Percentiles rank a stretch among this genome's conserved stretches.
Evolutionary conservation across 352 stramenopile genomes (phyloP).

Genomic region (Phytopythium kandeliae): DNA sequence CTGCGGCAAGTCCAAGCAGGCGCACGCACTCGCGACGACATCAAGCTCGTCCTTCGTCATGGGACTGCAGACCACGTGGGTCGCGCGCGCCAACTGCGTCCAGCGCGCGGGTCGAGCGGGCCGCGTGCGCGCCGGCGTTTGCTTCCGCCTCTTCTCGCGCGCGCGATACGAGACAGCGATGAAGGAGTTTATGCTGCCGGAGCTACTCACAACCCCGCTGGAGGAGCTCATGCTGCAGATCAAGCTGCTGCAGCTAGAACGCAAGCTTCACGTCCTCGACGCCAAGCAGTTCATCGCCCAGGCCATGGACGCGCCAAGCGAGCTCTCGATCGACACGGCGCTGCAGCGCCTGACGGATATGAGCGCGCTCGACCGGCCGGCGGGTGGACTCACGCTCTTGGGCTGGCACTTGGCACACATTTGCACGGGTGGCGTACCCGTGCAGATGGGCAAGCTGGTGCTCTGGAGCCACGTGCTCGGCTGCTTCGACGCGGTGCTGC

Average conservation of each 20-base stretch:
- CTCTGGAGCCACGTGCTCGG: slow-evolving; percentile 67
- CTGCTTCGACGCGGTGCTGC: slow-evolving; percentile 53
- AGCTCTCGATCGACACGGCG: slow-evolving; percentile 88
- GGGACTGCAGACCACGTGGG: slow-evolving; percentile 84
- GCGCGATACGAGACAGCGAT: slow-evolving; percentile 56
- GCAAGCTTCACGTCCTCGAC: slow-evolving; percentile 63
- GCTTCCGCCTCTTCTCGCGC: slow-evolving; percentile 81
- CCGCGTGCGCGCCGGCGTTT: slow-evolving; percentile 91
- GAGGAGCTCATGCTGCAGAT: slow-evolving; percentile 75
- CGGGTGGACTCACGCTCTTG: slow-evolving; percentile 44
- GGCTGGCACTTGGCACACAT: slow-evolving; percentile 75
- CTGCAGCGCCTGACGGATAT: slow-evolving; percentile 86
- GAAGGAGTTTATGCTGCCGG: slow-evolving; percentile 72
- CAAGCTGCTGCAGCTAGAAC: slow-evolving; percentile 68
- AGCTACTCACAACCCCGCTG: slow-evolving; percentile 64
- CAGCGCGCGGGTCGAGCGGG: slow-evolving; percentile 92
- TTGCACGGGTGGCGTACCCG: slow-evolving; percentile 51
- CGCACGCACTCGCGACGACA: slow-evolving; percentile 47
- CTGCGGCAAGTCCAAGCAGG: slow-evolving; percentile 80
- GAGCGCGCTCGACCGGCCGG: slow-evolving; percentile 39
- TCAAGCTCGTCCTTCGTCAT: slow-evolving; percentile 86
- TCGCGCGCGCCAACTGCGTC: slow-evolving; percentile 78
- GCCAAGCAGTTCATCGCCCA: slow-evolving; percentile 86
- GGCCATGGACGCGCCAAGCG: slow-evolving; percentile 91
- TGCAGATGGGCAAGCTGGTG: slow-evolving; percentile 68